These are phyloP conservation scores for Lentinula edodes DNA, from an alignment of 768 basidiomycete species.

Conservation along the genomic window DNA sequence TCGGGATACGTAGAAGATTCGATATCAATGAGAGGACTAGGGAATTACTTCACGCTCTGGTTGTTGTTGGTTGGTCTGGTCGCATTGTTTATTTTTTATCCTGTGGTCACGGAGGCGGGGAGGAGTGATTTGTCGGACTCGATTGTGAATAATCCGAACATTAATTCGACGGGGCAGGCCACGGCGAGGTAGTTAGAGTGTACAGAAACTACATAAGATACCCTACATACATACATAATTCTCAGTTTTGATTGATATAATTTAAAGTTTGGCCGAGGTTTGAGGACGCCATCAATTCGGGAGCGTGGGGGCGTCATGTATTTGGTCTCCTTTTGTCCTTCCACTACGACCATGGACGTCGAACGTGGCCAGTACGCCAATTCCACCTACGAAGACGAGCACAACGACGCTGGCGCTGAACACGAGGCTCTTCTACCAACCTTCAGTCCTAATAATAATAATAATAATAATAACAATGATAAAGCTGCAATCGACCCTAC, in stretches of 20 bases:
- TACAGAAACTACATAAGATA: no score
- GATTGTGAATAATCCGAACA: not conserved
- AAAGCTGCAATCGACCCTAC: no score
- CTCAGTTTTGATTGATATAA: no score
- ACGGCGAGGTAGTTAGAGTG: not conserved
- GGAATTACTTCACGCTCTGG: not conserved
- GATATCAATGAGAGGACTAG: not conserved
- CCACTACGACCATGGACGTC: constrained; percentile 3
- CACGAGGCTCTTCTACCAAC: constrained; percentile 31
- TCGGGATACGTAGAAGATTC: not conserved
- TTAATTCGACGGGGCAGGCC: not conserved
- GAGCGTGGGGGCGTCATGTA: no score
- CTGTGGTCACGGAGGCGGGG: not conserved
- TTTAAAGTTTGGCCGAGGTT: no score
- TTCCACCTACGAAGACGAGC: constrained; percentile 11
- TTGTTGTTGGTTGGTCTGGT: not conserved
- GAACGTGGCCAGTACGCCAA: not conserved
- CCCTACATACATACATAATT: no score
- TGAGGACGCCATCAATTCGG: no score
- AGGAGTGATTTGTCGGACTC: not conserved
- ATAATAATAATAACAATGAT: no score
- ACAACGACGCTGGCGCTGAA: constrained; percentile 17
- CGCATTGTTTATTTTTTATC: constrained; percentile 2
- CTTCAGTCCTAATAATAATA: not conserved
- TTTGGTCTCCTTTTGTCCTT: not conserved